A percentile compares a stretch with the other conserved stretches of the same genome.
Conservation (phyloP, 192 early-diverging fungal genomes). For the Linnemannia schmuckeri region DNA sequence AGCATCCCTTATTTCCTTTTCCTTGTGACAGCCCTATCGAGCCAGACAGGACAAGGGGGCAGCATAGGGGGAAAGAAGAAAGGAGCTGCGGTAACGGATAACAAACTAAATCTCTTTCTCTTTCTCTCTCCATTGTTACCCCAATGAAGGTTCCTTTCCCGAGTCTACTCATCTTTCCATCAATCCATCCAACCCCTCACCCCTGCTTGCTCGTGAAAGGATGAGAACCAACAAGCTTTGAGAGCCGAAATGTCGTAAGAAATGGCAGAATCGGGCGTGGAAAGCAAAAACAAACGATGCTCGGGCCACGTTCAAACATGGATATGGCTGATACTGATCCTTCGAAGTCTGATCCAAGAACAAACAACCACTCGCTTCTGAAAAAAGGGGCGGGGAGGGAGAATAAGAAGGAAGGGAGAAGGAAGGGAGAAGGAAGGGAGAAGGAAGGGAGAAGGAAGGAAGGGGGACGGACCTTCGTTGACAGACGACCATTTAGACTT, state of each 20-base stretch:
- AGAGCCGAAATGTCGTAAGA: not conserved
- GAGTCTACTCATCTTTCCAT: not conserved
- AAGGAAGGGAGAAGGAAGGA: not conserved
- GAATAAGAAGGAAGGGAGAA: not conserved
- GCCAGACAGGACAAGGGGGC: not conserved
- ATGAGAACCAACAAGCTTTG: not conserved
- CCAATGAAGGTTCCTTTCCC: not conserved
- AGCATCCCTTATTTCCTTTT: not conserved
- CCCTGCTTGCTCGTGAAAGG: not conserved
- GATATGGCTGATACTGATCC: not conserved
- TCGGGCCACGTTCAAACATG: not conserved
- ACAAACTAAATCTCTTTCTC: not conserved
- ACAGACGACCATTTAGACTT: not conserved
- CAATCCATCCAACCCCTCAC: not conserved
- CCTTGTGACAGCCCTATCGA: not conserved
- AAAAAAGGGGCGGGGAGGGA: not conserved
- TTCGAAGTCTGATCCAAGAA: not conserved
- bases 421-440: too few relatives aligned
- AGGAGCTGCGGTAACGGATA: conserved; percentile 2
- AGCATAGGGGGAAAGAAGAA: not conserved
- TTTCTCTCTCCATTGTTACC: not conserved
- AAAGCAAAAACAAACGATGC: not conserved
- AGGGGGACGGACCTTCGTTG: not conserved
- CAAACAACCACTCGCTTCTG: not conserved
- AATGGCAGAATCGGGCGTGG: not conserved